Evolutionary conservation across 768 basidiomycete genomes (phyloP).

Genomic region (Suillus bovinus): DNA sequence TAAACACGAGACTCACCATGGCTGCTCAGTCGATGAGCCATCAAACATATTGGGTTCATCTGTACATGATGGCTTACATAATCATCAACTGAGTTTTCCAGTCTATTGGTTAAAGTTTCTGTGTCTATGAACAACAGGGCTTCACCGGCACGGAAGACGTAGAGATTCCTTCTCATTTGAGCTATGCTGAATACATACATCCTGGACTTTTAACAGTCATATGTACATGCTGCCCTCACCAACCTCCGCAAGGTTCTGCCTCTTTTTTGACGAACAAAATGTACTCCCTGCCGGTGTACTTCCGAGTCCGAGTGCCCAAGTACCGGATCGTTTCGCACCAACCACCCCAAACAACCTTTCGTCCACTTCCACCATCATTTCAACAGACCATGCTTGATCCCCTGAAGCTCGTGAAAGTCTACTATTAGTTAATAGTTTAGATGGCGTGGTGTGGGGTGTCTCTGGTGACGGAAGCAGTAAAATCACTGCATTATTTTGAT

Average conservation of each 20-base stretch:
- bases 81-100: too few relatives aligned
- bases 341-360: slow-evolving; percentile 37
- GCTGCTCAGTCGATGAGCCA: not conserved
- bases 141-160: not conserved
- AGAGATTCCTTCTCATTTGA: not conserved
- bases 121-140: not conserved
- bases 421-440: slow-evolving; percentile 35
- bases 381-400: slow-evolving; percentile 37
- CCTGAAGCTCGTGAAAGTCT: slow-evolving; percentile 25
- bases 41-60: not conserved
- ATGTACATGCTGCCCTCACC: slow-evolving; percentile 58
- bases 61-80: slow-evolving; percentile 13
- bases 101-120: too few relatives aligned
- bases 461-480: slow-evolving; percentile 52
- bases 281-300: slow-evolving; percentile 16
- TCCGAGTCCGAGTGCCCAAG: slow-evolving; percentile 15
- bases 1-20: slow-evolving; percentile 2
- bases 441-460: slow-evolving; percentile 43
- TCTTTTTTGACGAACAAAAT: slow-evolving; percentile 12
- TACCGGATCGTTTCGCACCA: slow-evolving; percentile 23
- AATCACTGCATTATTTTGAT: slow-evolving; percentile 15
- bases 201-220: slow-evolving; percentile 21
- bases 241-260: slow-evolving; percentile 26
- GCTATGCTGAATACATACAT: not conserved
- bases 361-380: slow-evolving; percentile 37